Evolutionary conservation across 2,329 filamentous ascomycete genomes (phyloP).

Genomic region (Chrysoporthe puriensis): DNA sequence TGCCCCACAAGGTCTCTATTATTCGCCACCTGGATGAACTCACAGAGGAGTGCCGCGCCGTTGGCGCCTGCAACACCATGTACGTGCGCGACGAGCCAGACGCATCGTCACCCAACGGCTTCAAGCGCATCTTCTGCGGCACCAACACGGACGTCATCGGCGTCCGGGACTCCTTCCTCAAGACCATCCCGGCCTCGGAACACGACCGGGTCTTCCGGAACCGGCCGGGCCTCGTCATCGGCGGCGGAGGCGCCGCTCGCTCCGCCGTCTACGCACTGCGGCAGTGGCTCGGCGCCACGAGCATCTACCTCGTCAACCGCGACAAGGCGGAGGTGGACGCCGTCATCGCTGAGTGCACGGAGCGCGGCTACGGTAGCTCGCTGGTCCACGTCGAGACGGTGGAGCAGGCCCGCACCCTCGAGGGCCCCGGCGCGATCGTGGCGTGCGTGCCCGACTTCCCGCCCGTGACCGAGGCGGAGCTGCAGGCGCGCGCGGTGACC

Average conservation of each 20-base stretch:
- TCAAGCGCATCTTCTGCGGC: constrained; percentile 63
- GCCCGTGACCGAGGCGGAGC: constrained; percentile 67
- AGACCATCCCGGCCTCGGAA: constrained; percentile 51
- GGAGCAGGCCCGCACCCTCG: constrained; percentile 61
- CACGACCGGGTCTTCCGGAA: constrained; percentile 54
- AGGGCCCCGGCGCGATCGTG: constrained; percentile 68
- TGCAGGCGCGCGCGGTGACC: constrained; percentile 58
- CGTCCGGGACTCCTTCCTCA: constrained; percentile 71
- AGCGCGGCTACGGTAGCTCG: constrained; percentile 61
- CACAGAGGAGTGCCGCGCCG: constrained; percentile 71
- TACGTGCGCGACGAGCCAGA: constrained; percentile 59
- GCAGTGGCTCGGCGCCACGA: constrained; percentile 68
- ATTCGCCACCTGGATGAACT: constrained; percentile 73
- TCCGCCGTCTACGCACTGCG: constrained; percentile 76
- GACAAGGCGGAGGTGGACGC: constrained; percentile 68
- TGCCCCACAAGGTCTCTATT: constrained; percentile 83
- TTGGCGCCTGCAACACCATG: constrained; percentile 81
- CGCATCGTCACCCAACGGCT: constrained; percentile 36
- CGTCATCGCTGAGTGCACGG: constrained; percentile 66
- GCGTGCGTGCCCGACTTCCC: constrained; percentile 77
- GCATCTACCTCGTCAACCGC: constrained; percentile 78
- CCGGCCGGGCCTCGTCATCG: constrained; percentile 72
- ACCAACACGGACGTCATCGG: constrained; percentile 84
- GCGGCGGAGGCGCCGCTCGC: constrained; percentile 78
- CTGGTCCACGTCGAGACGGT: constrained; percentile 65